Evolutionary conservation across 2,329 filamentous ascomycete species (phyloP).

Genomic region (Trichophyton benhamiae): DNA sequence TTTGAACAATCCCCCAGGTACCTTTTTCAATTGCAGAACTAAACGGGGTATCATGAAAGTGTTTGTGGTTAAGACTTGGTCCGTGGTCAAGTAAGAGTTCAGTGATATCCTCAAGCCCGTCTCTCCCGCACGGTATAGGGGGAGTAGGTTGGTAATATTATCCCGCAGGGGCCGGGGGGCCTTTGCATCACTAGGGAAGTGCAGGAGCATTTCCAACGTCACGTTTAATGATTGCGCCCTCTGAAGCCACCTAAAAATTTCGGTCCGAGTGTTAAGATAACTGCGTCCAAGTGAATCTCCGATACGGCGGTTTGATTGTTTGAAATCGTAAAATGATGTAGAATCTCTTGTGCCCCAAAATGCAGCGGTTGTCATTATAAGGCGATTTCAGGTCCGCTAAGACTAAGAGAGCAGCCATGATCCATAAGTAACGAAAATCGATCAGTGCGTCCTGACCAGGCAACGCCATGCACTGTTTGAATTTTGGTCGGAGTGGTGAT

Average conservation of each 20-base stretch:
- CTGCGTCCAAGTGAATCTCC: not conserved
- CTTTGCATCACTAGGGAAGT: not conserved
- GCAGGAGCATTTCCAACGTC: constrained; percentile 1
- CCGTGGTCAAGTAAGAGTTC: not conserved
- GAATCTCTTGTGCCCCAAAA: not conserved
- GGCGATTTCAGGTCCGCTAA: not conserved
- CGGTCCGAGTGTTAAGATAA: not conserved
- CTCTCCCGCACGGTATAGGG: not conserved
- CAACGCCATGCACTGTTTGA: not conserved
- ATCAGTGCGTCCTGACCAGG: constrained; percentile 1
- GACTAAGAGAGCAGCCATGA: not conserved
- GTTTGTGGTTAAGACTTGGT: not conserved
- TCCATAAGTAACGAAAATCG: not conserved
- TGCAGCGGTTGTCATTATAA: constrained; percentile 1
- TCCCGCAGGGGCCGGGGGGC: not conserved
- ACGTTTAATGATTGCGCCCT: constrained; percentile 1
- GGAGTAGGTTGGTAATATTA: not conserved
- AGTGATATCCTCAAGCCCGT: not conserved
- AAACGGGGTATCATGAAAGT: not conserved
- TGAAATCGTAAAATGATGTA: not conserved
- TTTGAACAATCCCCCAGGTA: not conserved
- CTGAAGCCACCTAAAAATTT: not conserved
- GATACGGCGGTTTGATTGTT: not conserved
- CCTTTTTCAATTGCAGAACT: not conserved
- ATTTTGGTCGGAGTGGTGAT: not conserved